Evolutionary conservation across 495 filamentous ascomycete species (phyloP), one percentile per base, ranked within the genome.

Genomic region (Xylaria palmicola): DNA sequence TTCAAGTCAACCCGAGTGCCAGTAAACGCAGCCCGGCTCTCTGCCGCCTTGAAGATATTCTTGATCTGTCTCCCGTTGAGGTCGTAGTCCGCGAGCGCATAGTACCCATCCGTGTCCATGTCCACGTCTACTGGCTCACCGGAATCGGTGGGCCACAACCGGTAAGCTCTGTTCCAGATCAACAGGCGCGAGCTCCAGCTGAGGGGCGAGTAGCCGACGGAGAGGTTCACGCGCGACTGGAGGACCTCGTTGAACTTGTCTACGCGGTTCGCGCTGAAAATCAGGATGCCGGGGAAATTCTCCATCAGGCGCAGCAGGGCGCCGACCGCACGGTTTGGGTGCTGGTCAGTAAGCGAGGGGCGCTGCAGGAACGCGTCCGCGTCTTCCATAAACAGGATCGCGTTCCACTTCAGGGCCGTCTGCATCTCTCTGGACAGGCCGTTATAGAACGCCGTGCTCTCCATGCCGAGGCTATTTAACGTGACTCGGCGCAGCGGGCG

Each of bases 41-140:
- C 67, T 4, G 82, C 83, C 3, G 79, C 82, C 73, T 85, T 85
- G 56, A 88, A 66, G 13, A 82, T 72, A 65, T 87, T 88, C 75
- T 85, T 85, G 65, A 88, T 88, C 72, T 88, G 80, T 19, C 84
- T 68, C 0, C 86, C 84, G 67, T 87, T 87, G 68, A 88, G 62
- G 12, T 78, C 71, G 56, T 76, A 66, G n/a, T 64, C 62, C 1
- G 78, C 76, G 29, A 88, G 72, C 6, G 56, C 54, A 7, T 73
- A 57, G 2, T 85, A 61, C 5, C 81, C 73, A 6, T 60, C 44
- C 20, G 82, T 76, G 41, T 74, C 71, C 30, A 83, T 68, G 24
- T 73, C 67, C 0, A 71, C 67, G 4, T n/a, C n/a, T n/a, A n/a
- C n/a, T n/a, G n/a, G n/a, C n/a, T n/a, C n/a, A n/a, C n/a, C n/a